These are phyloP conservation scores for Metarhizium robertsii DNA, from an alignment of 2,329 filamentous ascomycete genomes.

Conservation along the genomic window DNA sequence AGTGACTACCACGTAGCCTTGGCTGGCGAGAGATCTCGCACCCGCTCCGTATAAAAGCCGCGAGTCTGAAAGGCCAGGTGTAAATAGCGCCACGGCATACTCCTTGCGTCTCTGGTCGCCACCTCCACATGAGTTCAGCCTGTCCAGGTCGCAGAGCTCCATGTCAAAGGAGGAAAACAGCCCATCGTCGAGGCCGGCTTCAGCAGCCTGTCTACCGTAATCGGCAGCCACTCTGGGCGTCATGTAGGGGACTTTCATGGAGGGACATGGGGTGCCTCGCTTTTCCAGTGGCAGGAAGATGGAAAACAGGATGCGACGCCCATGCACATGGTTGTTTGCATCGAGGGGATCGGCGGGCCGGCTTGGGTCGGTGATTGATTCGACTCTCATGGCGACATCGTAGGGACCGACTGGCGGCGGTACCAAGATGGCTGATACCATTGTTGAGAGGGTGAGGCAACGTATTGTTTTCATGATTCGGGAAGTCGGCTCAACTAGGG, in stretches of 20 bases:
- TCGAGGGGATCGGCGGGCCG: slow-evolving; percentile 22
- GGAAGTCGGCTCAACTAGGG: neutral
- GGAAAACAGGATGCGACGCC: slow-evolving; percentile 18
- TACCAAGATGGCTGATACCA: slow-evolving; percentile 15
- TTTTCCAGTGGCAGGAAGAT: slow-evolving; percentile 21
- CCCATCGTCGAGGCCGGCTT: slow-evolving; percentile 20
- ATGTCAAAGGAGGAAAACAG: slow-evolving; percentile 19
- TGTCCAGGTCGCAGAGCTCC: slow-evolving; percentile 14
- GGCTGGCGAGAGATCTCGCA: slow-evolving; percentile 34
- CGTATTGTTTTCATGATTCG: neutral
- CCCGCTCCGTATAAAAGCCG: slow-evolving; percentile 33
- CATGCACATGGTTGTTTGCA: slow-evolving; percentile 15
- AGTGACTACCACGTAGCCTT: slow-evolving; percentile 34
- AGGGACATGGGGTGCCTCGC: slow-evolving; percentile 10
- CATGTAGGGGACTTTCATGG: slow-evolving; percentile 21
- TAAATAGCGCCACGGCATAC: slow-evolving; percentile 28
- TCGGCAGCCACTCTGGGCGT: slow-evolving; percentile 19
- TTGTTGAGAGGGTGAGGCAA: slow-evolving; percentile 9
- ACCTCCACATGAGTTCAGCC: neutral
- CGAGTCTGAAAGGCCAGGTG: slow-evolving; percentile 33
- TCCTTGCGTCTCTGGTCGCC: neutral
- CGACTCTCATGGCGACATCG: slow-evolving; percentile 16
- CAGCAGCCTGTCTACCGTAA: slow-evolving; percentile 17
- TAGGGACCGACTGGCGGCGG: slow-evolving; percentile 21
- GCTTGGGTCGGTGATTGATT: slow-evolving; percentile 18